Evolutionary conservation across 2,329 filamentous ascomycete genomes (phyloP), one percentile per base, ranked within the genome.

Genomic region (Microascus cirrosus): DNA sequence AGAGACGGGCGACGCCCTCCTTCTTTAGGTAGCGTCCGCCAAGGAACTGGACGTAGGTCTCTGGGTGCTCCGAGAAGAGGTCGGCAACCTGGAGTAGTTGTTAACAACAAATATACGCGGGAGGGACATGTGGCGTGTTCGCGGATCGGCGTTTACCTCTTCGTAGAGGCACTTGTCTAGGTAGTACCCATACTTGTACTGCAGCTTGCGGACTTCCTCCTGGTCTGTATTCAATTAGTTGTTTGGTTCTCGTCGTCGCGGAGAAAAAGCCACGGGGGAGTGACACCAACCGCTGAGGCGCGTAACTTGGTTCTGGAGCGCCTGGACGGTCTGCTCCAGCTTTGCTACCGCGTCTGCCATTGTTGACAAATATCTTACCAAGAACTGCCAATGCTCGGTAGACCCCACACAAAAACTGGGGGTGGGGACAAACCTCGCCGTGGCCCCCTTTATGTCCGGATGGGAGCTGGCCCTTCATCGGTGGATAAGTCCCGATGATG

Each of bases 181-280:
- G 64, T 82, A 82, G 66, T 82, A 82, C 28, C 79, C 79, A 65
- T 82, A 82, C 60, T 78, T 81, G 70, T 77, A 79, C 63, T 82
- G 79, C 2, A 77, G 72, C 64, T 80, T 81, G 59, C 77, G 75
- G 53, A 81, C 73, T 61, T 81, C 76, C 39, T 77, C 74, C 64
- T 81, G 77, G 59, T 80, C 78, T 78, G 39, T n/a, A 35, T 10
- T 48, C n/a, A n/a, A n/a, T 54, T 28, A 35, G 22, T 32, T n/a
- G 18, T 12, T 24, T 8, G 25, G 15, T 42, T 32, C 8, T 8
- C 28, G 4, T 4, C 28, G 8, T 8, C 54, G 12, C 4, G 22
- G 13, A 15, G 20, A 20, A 10, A 42, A 13, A 10, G 2, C 11
- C 20, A 20, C 15, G 20, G n/a, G n/a, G 22, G 15, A 20, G 13